Conservation (phyloP, 129 eudicot genomes). For the Ambrosia trifida region DNA sequence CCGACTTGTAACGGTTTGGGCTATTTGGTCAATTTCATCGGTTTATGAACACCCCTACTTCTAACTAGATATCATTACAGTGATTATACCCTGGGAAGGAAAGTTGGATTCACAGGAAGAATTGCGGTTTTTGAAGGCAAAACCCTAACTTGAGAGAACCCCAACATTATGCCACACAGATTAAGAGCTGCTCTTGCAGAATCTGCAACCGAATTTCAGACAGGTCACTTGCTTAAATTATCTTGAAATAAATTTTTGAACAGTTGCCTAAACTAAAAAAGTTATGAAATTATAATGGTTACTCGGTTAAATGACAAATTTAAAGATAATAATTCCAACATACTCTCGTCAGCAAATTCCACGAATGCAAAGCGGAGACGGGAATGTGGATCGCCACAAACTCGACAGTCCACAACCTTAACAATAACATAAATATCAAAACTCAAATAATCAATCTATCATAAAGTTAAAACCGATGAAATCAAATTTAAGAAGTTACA, state of each 20-base stretch:
- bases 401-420: slow-evolving; percentile 94
- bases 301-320: neutral
- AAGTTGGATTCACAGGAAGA: slow-evolving; percentile 98
- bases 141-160: slow-evolving; percentile 79
- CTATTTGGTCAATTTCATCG: too few species aligned
- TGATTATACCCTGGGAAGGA: slow-evolving; percentile 81
- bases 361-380: slow-evolving; percentile 98
- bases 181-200: slow-evolving; percentile 85
- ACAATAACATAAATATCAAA: slow-evolving; percentile 13
- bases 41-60: neutral
- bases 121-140: slow-evolving; percentile 97
- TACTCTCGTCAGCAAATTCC: slow-evolving; percentile 91
- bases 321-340: slow-evolving; percentile 46
- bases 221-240: neutral
- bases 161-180: slow-evolving; percentile 76
- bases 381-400: slow-evolving; percentile 96
- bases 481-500: slow-evolving; percentile 45
- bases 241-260: neutral
- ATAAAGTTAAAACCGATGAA: neutral
- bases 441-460: neutral
- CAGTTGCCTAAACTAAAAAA: too few species aligned
- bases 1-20: too few species aligned
- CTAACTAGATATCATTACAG: neutral
- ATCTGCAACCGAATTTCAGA: slow-evolving; percentile 43
- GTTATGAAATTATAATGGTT: neutral